Evolutionary conservation across 2,329 filamentous ascomycete species (phyloP), one percentile per base, ranked within the genome.

Genomic region (Xylaria sp.): DNA sequence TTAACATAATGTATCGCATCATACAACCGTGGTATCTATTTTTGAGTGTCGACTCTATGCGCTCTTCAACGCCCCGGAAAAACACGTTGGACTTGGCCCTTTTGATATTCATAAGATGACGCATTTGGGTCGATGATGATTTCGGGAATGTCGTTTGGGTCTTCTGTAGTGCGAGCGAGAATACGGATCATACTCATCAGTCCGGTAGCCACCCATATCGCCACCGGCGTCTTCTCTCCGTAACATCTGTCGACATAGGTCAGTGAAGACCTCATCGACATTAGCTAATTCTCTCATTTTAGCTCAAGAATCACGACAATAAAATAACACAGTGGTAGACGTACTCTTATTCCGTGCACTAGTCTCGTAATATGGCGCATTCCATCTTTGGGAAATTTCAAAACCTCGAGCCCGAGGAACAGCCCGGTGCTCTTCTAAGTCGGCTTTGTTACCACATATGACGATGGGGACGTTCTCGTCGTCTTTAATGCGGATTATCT

Each of bases 401-500:
- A 97, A 97, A 4, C 93, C 94, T 74, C 90, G 90, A 69, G 92
- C 90, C 60, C 93, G 88, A 12, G 91, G 89, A 8, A 97, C 92
- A 21, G 87, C 88, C 34, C 93, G 89, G 78, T 94, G 92, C 78
- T 97, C 93, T 80, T 96, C 93, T 51, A 97, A 85, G 77, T 97
- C 93, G 68, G 91, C 92, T 81, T 97, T 97, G 85, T 97, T 97
- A 70, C 93, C 93, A 55, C 97, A 93, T 69, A 97, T 93, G 58
- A 97, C 93, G 78, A 97, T 92, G 24, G 93, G 93, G 3, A 95
- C 89, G 70, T 90, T 91, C 64, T 93, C 91, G 80, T 95, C 92
- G 79, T 94, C 92, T 82, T 97, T 97, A 81, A 97, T 95, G 68
- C 93, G 92, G 69, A 94, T 91, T 71, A 97, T 97, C 80, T 97